Percentiles rank a stretch among this genome's conserved stretches.
Evolutionary conservation across 495 filamentous ascomycete genomes (phyloP).

Genomic region (Daldinia bambusicola): DNA sequence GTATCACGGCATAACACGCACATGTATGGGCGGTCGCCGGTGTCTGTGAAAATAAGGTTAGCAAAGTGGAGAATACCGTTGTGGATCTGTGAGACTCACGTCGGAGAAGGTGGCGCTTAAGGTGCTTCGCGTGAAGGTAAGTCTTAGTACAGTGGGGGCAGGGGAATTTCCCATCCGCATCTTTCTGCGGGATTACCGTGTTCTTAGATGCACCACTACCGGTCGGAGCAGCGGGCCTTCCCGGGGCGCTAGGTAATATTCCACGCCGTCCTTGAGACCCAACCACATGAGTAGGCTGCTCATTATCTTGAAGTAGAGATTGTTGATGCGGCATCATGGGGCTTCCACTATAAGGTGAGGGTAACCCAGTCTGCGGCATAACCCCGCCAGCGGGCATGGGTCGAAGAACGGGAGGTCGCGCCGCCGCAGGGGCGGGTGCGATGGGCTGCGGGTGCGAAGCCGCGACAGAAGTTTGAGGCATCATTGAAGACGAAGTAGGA

Average conservation of each 20-base stretch:
- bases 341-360: constrained; percentile 61
- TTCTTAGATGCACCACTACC: constrained; percentile 75
- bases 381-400: constrained; percentile 72
- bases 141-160: constrained; percentile 98
- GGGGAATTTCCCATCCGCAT: constrained; percentile 95
- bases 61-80: constrained; percentile 16
- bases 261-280: constrained; percentile 90
- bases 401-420: constrained; percentile 65
- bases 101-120: constrained; percentile 93
- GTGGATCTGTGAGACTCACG: constrained; percentile 71
- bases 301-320: constrained; percentile 56
- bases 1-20: constrained; percentile 97
- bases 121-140: constrained; percentile 95
- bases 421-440: constrained; percentile 72
- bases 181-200: constrained; percentile 85
- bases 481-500: constrained; percentile 69
- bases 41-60: constrained; percentile 67
- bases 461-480: constrained; percentile 71
- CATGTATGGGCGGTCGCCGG: constrained; percentile 95
- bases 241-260: constrained; percentile 88
- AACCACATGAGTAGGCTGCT: constrained; percentile 86
- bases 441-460: constrained; percentile 77
- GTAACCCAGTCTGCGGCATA: constrained; percentile 61
- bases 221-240: constrained; percentile 72
- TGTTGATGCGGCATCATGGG: constrained; percentile 56